Evolutionary conservation across 441 rosid genomes (phyloP).

Genomic region (Syzygium syzygioides): DNA sequence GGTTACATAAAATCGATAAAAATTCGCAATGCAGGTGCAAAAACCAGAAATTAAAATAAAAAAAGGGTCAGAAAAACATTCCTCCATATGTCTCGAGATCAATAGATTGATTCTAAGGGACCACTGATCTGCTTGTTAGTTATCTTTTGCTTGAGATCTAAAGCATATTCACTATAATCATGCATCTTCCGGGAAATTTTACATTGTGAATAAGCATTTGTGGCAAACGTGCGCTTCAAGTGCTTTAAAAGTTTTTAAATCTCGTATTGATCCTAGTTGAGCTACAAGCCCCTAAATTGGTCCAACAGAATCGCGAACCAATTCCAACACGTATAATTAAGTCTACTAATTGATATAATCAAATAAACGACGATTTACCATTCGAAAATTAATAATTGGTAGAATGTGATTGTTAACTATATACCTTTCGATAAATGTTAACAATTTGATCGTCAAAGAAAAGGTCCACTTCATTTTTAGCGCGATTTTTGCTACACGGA

Average conservation of each 20-base stretch:
- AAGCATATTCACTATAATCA: not conserved
- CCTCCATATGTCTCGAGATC: not conserved
- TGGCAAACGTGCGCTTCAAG: not conserved
- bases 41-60: not conserved
- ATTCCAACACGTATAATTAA: not conserved
- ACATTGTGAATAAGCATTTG: not conserved
- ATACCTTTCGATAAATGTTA: not conserved
- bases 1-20: not conserved
- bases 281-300: not conserved
- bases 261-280: not conserved
- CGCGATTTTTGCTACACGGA: fast-evolving
- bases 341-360: not conserved
- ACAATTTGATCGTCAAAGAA: not conserved
- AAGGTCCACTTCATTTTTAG: not conserved
- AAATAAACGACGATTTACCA: fast-evolving
- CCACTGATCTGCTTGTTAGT: not conserved
- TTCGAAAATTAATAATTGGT: not conserved
- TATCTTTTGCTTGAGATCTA: not conserved
- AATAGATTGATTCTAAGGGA: not conserved
- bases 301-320: not conserved
- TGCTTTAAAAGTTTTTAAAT: not conserved
- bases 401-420: not conserved
- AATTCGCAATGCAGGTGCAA: not conserved
- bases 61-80: not conserved
- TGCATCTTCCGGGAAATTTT: not conserved